A percentile compares a stretch with the other conserved stretches of the same genome.
phyloP scores from a whole-genome alignment of 2,329 filamentous ascomycete species.

The Colletotrichum sp. region DNA sequence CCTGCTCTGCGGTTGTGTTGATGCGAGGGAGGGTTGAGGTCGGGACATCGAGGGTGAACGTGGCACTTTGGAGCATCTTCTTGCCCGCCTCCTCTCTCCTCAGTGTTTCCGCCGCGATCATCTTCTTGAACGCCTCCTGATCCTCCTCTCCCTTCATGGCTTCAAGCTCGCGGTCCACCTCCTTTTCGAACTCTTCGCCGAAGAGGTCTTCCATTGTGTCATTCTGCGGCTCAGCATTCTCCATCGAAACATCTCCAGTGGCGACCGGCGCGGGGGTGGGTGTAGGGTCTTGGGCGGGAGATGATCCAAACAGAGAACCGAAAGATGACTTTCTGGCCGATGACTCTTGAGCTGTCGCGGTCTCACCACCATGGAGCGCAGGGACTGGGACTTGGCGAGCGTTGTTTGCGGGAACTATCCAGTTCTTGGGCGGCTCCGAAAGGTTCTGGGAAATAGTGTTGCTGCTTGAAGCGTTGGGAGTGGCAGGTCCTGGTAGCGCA shows the following conservation, averaged over 20 bases:
- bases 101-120: background rate
- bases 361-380: background rate
- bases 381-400: fast-evolving
- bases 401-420: background rate
- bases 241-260: background rate
- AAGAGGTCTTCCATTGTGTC: background rate
- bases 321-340: background rate
- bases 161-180: background rate
- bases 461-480: background rate
- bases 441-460: background rate
- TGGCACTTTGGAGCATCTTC: background rate
- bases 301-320: background rate
- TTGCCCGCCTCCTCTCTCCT: background rate
- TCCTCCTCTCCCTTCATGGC: background rate
- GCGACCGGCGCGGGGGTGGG: background rate
- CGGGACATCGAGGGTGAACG: background rate
- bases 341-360: background rate
- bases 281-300: background rate
- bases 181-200: background rate
- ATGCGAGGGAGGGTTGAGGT: too few relatives aligned
- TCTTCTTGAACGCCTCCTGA: background rate
- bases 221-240: background rate
- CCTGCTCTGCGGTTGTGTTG: background rate
- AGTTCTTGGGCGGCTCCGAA: background rate
- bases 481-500: background rate